Evolutionary conservation across 2,329 filamentous ascomycete genomes (phyloP).

Genomic region (Westerdykella sp.): DNA sequence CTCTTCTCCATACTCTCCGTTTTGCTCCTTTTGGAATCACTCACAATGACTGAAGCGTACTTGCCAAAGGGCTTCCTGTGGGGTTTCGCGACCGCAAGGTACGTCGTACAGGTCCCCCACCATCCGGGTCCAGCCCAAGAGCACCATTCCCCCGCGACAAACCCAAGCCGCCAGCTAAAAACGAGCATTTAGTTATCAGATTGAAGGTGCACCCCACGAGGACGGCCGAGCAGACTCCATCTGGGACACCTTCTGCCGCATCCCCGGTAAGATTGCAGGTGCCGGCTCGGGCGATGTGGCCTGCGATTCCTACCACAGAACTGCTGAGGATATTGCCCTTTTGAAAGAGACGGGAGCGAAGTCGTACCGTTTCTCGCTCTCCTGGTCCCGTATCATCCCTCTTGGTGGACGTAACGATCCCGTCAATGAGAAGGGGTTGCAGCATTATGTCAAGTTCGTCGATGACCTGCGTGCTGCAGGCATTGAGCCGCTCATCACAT

Average conservation of each 20-base stretch:
- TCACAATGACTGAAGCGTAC: constrained; percentile 32
- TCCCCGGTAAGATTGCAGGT: constrained; percentile 76
- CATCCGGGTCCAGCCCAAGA: background rate
- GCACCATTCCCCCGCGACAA: constrained; percentile 1
- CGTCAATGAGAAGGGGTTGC: constrained; percentile 69
- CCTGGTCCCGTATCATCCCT: constrained; percentile 77
- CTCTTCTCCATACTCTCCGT: background rate
- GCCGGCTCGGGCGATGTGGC: constrained; percentile 68
- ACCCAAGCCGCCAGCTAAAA: constrained; percentile 10
- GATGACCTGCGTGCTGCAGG: constrained; percentile 70
- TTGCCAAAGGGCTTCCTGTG: constrained; percentile 38
- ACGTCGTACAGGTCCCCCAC: constrained; percentile 19
- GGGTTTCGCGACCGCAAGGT: constrained; percentile 41
- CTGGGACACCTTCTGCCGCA: constrained; percentile 84
- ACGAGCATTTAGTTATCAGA: constrained; percentile 64
- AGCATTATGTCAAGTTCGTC: constrained; percentile 72
- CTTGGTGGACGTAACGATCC: constrained; percentile 78
- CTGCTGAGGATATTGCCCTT: constrained; percentile 68
- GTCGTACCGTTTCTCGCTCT: constrained; percentile 78
- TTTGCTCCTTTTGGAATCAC: background rate
- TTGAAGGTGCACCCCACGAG: constrained; percentile 68
- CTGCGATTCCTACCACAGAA: constrained; percentile 82
- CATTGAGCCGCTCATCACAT: constrained; percentile 74
- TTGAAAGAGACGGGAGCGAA: constrained; percentile 67
- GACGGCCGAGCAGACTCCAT: constrained; percentile 78